A percentile compares a stretch with the other conserved stretches of the same genome.
phyloP scores from a whole-genome alignment of 495 filamentous ascomycete genomes.

The Neurospora pannonica region DNA sequence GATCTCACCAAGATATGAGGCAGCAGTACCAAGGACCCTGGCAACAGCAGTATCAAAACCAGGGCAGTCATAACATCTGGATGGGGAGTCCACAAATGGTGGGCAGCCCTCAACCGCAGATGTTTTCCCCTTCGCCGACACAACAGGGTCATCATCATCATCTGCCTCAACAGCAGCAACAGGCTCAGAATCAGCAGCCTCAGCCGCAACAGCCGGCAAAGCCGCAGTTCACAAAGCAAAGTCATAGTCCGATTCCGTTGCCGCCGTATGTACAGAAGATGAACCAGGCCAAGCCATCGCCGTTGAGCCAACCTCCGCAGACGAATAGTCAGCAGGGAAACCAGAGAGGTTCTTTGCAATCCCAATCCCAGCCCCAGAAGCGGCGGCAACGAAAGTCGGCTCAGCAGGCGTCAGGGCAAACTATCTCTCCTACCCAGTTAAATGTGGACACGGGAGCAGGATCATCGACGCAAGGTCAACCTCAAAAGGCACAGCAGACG shows the following conservation, averaged over 20 bases:
- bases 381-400: background rate
- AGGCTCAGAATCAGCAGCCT: background rate
- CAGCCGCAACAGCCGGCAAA: background rate
- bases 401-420: background rate
- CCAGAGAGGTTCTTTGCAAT: background rate
- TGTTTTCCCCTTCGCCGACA: background rate
- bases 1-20: constrained; percentile 36
- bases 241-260: constrained; percentile 24
- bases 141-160: background rate
- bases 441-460: background rate
- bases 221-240: constrained; percentile 17
- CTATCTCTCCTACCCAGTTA: background rate
- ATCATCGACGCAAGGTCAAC: background rate
- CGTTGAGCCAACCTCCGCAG: constrained; percentile 6
- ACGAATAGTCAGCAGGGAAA: background rate
- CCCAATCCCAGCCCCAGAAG: background rate
- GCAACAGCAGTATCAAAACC: constrained; percentile 14
- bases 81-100: background rate
- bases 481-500: background rate
- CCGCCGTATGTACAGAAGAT: constrained; percentile 21
- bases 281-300: constrained; percentile 4
- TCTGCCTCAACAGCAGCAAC: background rate
- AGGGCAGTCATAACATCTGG: constrained; percentile 12
- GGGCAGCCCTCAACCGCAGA: background rate
- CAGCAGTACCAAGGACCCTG: constrained; percentile 30